Percentiles rank a stretch among this genome's conserved stretches.
Evolutionary conservation across 768 basidiomycete genomes (phyloP).

Genomic region (Leccinum uliginosum): DNA sequence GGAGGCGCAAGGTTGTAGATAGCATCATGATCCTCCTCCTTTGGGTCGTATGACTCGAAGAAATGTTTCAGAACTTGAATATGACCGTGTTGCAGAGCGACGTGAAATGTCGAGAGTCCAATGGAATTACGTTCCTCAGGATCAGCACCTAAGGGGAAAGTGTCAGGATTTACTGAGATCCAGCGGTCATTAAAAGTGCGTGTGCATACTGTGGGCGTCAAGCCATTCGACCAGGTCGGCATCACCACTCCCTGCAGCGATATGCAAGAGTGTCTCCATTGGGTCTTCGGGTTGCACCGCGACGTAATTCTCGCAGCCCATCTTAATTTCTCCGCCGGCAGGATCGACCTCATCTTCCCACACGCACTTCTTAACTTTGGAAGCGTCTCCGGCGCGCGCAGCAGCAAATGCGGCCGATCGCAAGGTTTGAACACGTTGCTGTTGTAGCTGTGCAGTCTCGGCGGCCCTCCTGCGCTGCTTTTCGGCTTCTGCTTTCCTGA

Average conservation of each 20-base stretch:
- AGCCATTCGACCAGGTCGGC: conserved; percentile 62
- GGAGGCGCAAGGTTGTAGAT: conserved; percentile 45
- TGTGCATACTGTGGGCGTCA: conserved; percentile 59
- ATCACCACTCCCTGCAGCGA: conserved; percentile 55
- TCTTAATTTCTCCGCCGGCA: conserved; percentile 63
- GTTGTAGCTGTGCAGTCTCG: conserved; percentile 42
- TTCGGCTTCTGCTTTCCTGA: conserved; percentile 54
- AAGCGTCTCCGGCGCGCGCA: conserved; percentile 51
- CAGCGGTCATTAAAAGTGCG: conserved; percentile 21
- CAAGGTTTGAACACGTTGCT: conserved; percentile 47
- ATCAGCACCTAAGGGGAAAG: conserved; percentile 53
- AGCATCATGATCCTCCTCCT: conserved; percentile 42
- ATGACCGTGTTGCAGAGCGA: conserved; percentile 53
- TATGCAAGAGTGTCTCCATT: conserved; percentile 68
- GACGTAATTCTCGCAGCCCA: conserved; percentile 51
- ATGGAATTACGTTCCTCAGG: conserved; percentile 61
- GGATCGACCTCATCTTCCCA: conserved; percentile 72
- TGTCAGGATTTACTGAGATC: conserved; percentile 17
- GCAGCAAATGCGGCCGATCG: conserved; percentile 65
- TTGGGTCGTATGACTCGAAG: conserved; percentile 56
- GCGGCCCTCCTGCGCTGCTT: conserved; percentile 44
- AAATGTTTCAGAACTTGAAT: conserved; percentile 54
- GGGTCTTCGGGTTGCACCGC: conserved; percentile 44
- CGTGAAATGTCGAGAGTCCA: conserved; percentile 62
- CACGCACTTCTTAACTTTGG: conserved; percentile 56